Conservation (phyloP, 2,329 filamentous ascomycete species). For the Corynespora cassiicola region DNA sequence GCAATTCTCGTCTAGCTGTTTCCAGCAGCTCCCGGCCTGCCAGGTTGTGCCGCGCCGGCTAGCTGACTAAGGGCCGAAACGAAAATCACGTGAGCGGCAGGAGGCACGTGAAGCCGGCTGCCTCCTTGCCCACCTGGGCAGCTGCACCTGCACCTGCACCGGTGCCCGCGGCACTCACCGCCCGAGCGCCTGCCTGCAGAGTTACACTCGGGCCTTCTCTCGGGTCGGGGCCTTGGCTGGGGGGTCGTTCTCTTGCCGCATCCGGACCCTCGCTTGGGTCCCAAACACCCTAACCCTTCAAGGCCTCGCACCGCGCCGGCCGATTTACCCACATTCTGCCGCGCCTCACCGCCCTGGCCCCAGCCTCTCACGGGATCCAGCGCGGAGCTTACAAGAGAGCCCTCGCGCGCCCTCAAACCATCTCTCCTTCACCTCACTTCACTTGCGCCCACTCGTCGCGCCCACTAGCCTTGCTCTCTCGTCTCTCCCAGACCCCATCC, state of each 20-base stretch:
- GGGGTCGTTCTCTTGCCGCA: constrained; percentile 19
- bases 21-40: too few relatives aligned
- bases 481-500: constrained; percentile 13
- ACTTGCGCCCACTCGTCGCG: constrained; percentile 29
- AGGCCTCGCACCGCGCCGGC: constrained; percentile 21
- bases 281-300: constrained; percentile 13
- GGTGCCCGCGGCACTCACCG: too few relatives aligned
- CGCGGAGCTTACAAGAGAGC: constrained; percentile 44
- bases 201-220: constrained; percentile 1
- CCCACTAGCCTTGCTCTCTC: constrained; percentile 21
- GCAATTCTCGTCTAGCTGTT: neutral
- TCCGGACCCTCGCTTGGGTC: constrained; percentile 1
- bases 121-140: too few relatives aligned
- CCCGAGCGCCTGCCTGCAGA: too few relatives aligned
- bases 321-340: constrained; percentile 30
- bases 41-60: too few relatives aligned
- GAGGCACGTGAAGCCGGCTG: too few relatives aligned
- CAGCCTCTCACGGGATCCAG: constrained; percentile 42
- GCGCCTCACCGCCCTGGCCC: constrained; percentile 23
- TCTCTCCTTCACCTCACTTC: constrained; percentile 44
- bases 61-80: constrained; percentile 6
- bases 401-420: constrained; percentile 38
- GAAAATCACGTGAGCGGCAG: neutral
- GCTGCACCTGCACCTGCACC: too few relatives aligned
- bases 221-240: neutral